These are phyloP conservation scores for Auricularia sp. DNA, from an alignment of 768 basidiomycete species.

Conservation along the genomic window DNA sequence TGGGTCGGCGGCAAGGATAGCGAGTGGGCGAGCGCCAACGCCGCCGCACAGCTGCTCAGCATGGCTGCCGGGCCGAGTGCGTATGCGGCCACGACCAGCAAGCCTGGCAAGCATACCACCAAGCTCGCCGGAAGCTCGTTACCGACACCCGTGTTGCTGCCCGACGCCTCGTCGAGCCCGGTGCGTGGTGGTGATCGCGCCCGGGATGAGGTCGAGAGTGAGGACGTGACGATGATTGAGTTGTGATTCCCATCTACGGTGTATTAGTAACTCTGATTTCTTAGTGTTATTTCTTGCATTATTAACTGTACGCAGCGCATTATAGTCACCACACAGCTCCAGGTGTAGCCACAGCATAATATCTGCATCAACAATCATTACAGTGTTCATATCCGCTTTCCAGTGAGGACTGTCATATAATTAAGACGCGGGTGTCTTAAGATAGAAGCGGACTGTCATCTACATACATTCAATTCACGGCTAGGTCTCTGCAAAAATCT, in stretches of 20 bases:
- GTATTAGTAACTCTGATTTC: not conserved
- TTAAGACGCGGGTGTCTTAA: too few species aligned
- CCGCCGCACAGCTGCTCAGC: constrained; percentile 1
- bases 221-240: not conserved
- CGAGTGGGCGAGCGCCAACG: constrained; percentile 36
- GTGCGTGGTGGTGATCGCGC: not conserved
- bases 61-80: not conserved
- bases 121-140: not conserved
- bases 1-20: constrained; percentile 85
- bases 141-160: not conserved
- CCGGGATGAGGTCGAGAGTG: not conserved
- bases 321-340: too few species aligned
- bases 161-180: not conserved
- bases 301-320: not conserved
- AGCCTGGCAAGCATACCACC: not conserved
- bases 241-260: not conserved
- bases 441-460: too few species aligned
- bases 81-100: not conserved
- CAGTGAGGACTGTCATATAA: too few species aligned
- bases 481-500: too few species aligned
- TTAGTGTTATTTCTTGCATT: not conserved
- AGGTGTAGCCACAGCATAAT: too few species aligned
- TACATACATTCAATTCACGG: too few species aligned
- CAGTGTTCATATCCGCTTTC: too few species aligned
- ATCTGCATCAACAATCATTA: too few species aligned